phyloP scores from a whole-genome alignment of 352 stramenopile genomes.

The Aphanomyces euteiches region DNA sequence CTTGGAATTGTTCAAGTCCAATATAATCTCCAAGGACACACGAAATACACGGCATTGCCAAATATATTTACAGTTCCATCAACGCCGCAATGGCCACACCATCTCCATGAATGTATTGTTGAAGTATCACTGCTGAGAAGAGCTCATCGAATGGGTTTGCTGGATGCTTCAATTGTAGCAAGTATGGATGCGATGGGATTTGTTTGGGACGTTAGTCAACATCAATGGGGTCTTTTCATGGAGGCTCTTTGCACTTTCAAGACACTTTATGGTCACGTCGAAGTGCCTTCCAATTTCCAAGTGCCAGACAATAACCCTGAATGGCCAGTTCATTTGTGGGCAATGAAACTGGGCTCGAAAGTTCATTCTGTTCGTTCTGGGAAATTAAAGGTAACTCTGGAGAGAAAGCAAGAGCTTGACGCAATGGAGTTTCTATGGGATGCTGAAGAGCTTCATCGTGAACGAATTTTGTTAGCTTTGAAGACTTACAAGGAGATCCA shows the following conservation, averaged over 20 bases:
- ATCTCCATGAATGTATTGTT: no score
- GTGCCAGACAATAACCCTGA: background rate
- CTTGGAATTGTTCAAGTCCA: no score
- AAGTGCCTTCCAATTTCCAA: constrained; percentile 6
- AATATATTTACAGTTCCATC: background rate
- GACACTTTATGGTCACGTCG: constrained; percentile 13
- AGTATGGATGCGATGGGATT: constrained; percentile 2
- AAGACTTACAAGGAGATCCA: no score
- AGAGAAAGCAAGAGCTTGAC: background rate
- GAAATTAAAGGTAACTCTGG: background rate
- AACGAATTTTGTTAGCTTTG: no score
- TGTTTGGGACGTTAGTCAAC: constrained; percentile 12
- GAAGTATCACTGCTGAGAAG: no score
- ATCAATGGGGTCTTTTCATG: constrained; percentile 3
- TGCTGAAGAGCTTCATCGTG: no score
- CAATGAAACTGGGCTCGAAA: background rate
- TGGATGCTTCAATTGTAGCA: no score
- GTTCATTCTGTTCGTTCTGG: constrained; percentile 4
- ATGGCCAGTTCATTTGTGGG: constrained; percentile 9
- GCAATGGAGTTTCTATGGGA: constrained; percentile 2
- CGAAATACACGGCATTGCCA: background rate
- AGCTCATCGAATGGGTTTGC: no score
- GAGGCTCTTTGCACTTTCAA: constrained; percentile 7
- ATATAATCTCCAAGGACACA: no score
- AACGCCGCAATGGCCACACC: no score